These are phyloP conservation scores for Chiua sp. DNA, from an alignment of 1,284 basidiomycete species.

Conservation along the genomic window DNA sequence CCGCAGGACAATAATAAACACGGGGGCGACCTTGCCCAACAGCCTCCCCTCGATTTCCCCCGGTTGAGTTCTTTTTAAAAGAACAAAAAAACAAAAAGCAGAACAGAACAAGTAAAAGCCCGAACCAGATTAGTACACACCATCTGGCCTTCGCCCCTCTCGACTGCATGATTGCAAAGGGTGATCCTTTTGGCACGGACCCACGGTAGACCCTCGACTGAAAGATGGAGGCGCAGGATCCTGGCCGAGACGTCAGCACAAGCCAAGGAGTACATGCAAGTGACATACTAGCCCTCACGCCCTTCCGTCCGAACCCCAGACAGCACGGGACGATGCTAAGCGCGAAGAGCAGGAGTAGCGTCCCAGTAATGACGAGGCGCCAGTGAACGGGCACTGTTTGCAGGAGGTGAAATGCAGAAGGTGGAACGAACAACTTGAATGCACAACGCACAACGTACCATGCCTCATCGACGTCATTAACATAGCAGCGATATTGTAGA, in stretches of 20 bases:
- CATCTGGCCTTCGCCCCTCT: constrained; percentile 1
- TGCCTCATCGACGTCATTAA: constrained; percentile 17
- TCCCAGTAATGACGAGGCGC: constrained; percentile 9
- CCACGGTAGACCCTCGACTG: constrained; percentile 28
- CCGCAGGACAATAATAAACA: too few species aligned
- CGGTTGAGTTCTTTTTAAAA: too few species aligned
- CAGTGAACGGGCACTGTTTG: constrained; percentile 13
- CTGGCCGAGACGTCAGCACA: constrained; percentile 6
- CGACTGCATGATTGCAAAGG: constrained; percentile 15
- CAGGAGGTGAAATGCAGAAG: background rate
- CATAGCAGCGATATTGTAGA: constrained; percentile 19
- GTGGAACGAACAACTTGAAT: background rate
- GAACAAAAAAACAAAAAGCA: too few species aligned
- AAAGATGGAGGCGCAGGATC: constrained; percentile 17
- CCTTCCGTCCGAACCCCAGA: background rate
- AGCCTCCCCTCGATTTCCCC: too few species aligned
- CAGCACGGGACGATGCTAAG: constrained; percentile 9
- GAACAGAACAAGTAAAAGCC: too few species aligned
- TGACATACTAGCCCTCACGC: constrained; percentile 17
- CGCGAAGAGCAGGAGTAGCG: constrained; percentile 11
- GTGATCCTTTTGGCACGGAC: constrained; percentile 16
- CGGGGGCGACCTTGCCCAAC: too few species aligned
- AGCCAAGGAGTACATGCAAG: too few species aligned
- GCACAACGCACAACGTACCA: constrained; percentile 19
- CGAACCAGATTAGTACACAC: too few species aligned